Percentiles rank a stretch among this genome's conserved stretches.
Conservation (phyloP, 2,329 filamentous ascomycete species). For the Fusarium agapanthi region DNA sequence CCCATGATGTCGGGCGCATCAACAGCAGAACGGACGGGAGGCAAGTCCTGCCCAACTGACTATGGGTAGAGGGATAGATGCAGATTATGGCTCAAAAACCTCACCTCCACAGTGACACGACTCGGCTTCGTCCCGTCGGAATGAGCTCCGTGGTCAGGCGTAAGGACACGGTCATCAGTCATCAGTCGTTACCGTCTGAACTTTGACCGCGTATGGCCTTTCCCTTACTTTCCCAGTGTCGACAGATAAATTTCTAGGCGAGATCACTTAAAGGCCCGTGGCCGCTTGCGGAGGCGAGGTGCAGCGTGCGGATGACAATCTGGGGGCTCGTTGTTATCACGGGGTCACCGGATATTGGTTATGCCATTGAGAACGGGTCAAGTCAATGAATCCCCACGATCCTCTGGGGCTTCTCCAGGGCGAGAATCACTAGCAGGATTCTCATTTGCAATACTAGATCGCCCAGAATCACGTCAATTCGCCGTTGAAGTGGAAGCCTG, state of each 20-base stretch:
- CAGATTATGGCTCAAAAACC: slow-evolving; percentile 8
- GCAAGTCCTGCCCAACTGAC: slow-evolving; percentile 16
- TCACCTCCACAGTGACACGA: slow-evolving; percentile 13
- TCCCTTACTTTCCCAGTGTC: not conserved
- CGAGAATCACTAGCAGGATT: slow-evolving; percentile 25
- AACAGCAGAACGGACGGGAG: slow-evolving; percentile 24
- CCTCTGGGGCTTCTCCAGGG: slow-evolving; percentile 19
- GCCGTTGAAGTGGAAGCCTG: slow-evolving; percentile 19
- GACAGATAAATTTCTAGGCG: slow-evolving; percentile 26
- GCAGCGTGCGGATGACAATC: slow-evolving; percentile 42
- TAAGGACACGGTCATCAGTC: slow-evolving; percentile 32
- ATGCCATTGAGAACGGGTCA: slow-evolving; percentile 22
- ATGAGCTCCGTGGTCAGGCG: slow-evolving; percentile 35
- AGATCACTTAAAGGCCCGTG: slow-evolving; percentile 31
- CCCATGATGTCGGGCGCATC: slow-evolving; percentile 33
- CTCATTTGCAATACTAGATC: slow-evolving; percentile 34
- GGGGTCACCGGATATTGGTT: slow-evolving; percentile 36
- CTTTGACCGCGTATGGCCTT: slow-evolving; percentile 4
- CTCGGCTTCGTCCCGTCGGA: slow-evolving; percentile 30
- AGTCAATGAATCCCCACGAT: slow-evolving; percentile 28
- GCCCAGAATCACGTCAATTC: slow-evolving; percentile 32
- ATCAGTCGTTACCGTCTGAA: slow-evolving; percentile 36
- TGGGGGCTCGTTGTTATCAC: slow-evolving; percentile 37
- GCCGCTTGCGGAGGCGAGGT: slow-evolving; percentile 41
- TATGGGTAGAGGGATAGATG: slow-evolving; percentile 11